Percentiles rank a stretch among this genome's conserved stretches.
These are phyloP conservation scores for Trichoderma oligosporum DNA, from an alignment of 2,329 filamentous ascomycete genomes.

Conservation along the genomic window DNA sequence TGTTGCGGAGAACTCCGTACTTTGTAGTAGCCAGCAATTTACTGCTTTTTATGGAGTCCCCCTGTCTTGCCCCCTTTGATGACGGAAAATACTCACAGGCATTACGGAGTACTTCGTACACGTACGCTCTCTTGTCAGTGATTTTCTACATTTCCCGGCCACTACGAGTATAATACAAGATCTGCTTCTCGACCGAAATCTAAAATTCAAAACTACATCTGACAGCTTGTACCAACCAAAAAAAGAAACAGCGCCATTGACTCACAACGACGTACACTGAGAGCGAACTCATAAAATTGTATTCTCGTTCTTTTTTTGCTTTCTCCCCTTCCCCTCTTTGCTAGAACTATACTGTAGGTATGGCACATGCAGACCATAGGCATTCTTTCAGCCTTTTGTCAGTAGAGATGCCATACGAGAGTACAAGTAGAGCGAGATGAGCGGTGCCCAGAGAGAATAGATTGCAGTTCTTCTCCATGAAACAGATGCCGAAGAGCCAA, in stretches of 20 bases:
- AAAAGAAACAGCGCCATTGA: conserved; percentile 4
- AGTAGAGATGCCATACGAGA: no score
- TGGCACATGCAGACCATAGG: conserved; percentile 12
- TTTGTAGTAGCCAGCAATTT: not conserved
- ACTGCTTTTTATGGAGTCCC: not conserved
- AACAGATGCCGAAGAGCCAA: not conserved
- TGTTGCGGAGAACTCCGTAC: not conserved
- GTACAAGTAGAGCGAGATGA: no score
- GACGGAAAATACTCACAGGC: not conserved
- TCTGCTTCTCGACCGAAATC: no score
- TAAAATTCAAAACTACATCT: not conserved
- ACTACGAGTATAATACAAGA: no score
- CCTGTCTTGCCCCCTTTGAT: not conserved
- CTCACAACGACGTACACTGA: conserved; percentile 10
- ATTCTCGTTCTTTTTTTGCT: not conserved
- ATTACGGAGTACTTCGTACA: not conserved
- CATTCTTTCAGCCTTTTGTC: not conserved
- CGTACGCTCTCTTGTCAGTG: no score
- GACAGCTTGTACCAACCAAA: not conserved
- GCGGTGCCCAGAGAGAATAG: no score
- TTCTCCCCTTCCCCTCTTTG: not conserved
- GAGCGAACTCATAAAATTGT: not conserved
- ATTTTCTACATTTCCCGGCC: no score
- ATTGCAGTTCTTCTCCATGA: not conserved
- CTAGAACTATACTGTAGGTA: no score